Evolutionary conservation across 768 basidiomycete genomes (phyloP).

Genomic region (Sporobolomyces phaffii): DNA sequence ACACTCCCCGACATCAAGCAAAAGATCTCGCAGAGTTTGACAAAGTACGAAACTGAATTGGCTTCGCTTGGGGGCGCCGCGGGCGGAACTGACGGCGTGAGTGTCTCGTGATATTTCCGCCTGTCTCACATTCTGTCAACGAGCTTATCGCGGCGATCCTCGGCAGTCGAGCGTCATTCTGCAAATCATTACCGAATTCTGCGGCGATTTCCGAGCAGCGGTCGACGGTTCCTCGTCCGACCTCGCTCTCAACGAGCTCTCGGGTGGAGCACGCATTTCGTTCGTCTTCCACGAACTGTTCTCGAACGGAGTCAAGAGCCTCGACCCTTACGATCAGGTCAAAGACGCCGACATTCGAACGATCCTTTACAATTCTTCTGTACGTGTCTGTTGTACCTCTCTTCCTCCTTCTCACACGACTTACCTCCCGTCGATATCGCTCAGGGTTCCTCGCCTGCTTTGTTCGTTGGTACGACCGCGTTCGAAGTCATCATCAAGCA

Average conservation of each 20-base stretch:
- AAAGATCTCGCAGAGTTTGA: constrained; percentile 81
- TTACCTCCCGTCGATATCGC: no score
- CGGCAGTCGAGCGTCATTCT: constrained; percentile 66
- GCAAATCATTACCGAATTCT: constrained; percentile 97
- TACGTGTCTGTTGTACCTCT: constrained; percentile 57
- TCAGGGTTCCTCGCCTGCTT: constrained; percentile 78
- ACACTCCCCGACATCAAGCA: constrained; percentile 98
- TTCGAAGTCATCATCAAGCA: constrained; percentile 99
- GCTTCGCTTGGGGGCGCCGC: constrained; percentile 74
- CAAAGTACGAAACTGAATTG: constrained; percentile 81
- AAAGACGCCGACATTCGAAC: constrained; percentile 97
- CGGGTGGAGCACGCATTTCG: constrained; percentile 96
- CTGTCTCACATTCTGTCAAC: background rate
- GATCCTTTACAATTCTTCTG: constrained; percentile 91
- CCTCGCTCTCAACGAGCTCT: constrained; percentile 85
- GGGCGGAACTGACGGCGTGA: constrained; percentile 64
- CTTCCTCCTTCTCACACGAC: no score
- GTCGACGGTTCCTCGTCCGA: constrained; percentile 98
- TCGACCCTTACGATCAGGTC: constrained; percentile 98
- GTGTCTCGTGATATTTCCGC: constrained; percentile 4
- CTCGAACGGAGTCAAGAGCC: constrained; percentile 89
- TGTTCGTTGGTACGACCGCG: constrained; percentile 93
- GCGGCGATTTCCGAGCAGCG: constrained; percentile 87
- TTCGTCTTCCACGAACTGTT: constrained; percentile 99
- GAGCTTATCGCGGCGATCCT: background rate